These are phyloP conservation scores for Dillenia turbinata DNA, from an alignment of 164 flowering plant species.

Conservation along the genomic window DNA sequence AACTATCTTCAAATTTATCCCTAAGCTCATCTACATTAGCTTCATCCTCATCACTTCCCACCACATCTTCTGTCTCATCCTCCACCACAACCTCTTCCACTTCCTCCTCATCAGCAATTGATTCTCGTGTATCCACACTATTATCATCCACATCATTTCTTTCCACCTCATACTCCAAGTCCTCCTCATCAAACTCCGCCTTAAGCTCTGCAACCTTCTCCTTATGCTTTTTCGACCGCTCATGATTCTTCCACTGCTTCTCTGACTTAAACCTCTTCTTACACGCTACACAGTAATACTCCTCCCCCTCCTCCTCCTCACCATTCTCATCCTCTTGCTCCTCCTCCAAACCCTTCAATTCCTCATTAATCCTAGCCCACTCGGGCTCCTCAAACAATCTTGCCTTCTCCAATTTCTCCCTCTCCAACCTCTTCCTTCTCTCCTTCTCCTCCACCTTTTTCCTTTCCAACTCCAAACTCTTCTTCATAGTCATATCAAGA, in stretches of 20 bases:
- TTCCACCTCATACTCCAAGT: constrained; percentile 20
- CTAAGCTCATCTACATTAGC: constrained; percentile 24
- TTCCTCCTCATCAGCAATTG: constrained; percentile 6
- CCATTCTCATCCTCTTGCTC: constrained; percentile 22
- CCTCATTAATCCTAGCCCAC: constrained; percentile 69
- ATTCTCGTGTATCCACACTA: neutral
- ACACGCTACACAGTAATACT: constrained; percentile 81
- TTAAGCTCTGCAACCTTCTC: constrained; percentile 76
- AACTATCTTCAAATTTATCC: constrained; percentile 32
- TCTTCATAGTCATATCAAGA: constrained; percentile 74
- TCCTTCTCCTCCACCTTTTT: constrained; percentile 51
- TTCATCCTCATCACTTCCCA: constrained; percentile 13
- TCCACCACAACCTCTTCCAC: constrained; percentile 11
- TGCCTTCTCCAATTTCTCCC: constrained; percentile 62
- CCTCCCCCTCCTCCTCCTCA: constrained; percentile 37
- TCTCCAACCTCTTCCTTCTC: constrained; percentile 57
- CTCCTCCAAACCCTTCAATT: constrained; percentile 20
- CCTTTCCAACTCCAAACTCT: constrained; percentile 60
- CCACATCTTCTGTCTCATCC: constrained; percentile 6
- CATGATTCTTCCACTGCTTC: constrained; percentile 98
- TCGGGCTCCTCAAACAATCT: constrained; percentile 72
- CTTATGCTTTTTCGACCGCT: constrained; percentile 93
- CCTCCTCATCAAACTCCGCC: constrained; percentile 32
- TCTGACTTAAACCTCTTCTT: constrained; percentile 93
- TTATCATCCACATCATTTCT: constrained; percentile 6